Evolutionary conservation across 257 asterid species (phyloP), one percentile per base, ranked within the genome.

Genomic region (Solanum bukasovii): DNA sequence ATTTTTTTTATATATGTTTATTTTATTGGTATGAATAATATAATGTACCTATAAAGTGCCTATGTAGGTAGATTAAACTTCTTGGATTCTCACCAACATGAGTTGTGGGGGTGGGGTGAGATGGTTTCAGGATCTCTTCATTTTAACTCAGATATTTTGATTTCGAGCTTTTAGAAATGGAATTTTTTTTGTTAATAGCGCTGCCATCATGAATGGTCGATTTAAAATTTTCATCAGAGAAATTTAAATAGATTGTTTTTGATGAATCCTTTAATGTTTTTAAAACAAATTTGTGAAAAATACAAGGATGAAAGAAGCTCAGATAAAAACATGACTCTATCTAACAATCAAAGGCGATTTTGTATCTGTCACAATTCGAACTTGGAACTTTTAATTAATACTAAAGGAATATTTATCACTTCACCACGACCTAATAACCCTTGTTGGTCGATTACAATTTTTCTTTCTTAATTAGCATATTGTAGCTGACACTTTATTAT

Each of bases 301-400:
- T 56, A 18, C n/a, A 18, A 56, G 1, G 23, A 18, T 56, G 10
- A 18, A 18, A 1, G n/a, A 56, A 56, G n/a, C 1, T 18, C 11
- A 18, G 2, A 56, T 56, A 56, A 56, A 56, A 56, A 18, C 5
- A 7, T 18, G 10, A 56, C n/a, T 56, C 11, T 56, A 18, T 16
- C n/a, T 56, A 68, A 68, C 16, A 63, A 63, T 63, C 13, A 68
- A 68, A 68, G 10, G 20, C 3, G 11, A 68, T 6, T 31, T 31
- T 13, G 4, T 31, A 31, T 1, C 1, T 35, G 2, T 4, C 5
- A 14, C 1, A 7, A 2, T 31, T 71, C 6, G 0, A 71, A 71
- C 1, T 7, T 10, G 5, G 0, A 4, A 16, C 3, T 7, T 31
- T 16, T 7, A 2, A 3, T 31, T 7, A 70, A 70, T 10, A 29